Evolutionary conservation across 2,329 filamentous ascomycete species (phyloP), one percentile per base, ranked within the genome.

Genomic region (Aschersonia sp.): DNA sequence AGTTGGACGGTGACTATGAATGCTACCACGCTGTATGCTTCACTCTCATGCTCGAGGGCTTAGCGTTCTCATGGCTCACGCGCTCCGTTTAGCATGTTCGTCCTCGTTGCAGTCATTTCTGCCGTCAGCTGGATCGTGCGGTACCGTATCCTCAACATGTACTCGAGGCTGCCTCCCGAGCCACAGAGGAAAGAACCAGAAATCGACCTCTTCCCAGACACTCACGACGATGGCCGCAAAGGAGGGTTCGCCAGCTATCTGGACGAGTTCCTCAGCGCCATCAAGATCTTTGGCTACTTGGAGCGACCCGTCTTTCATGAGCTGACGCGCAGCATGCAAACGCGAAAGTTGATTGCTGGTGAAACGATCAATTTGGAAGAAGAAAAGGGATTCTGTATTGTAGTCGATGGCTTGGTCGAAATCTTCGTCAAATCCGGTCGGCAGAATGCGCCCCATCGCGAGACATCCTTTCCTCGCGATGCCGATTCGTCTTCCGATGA

Each of bases 1-100:
- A 96, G 86, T 64, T 72, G 94, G 71, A 98, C 92, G 0, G 87
- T 98, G 60, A 98, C 92, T 9, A 94, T 98, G 89, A 97, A 97
- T 63, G 91, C 92, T 56, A 97, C 91, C 28, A 98, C 92, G 20
- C 67, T 98, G 81, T 94, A 79, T 61, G 81, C 50, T 5, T 53
- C 20, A 20, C 20, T 20, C 20, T 20, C 20, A 20, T 20, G 20
- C 20, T 20, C 20, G 20, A 20, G 20, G 20, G 20, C 20, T 20
- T 20, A 20, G 20, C 20, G 20, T 20, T 20, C 20, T 20, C 20
- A 20, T 20, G 47, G 50, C 54, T 58, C 48, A 55, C 49, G 30
- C 43, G 30, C 46, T 47, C 35, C 53, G 40, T 12, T 12, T 51
- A 85, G 82, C 45, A 80, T 94, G 64, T 68, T 97, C 55, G 87